These are phyloP conservation scores for Spongiforma sp. DNA, from an alignment of 1,284 basidiomycete genomes.

Conservation along the genomic window DNA sequence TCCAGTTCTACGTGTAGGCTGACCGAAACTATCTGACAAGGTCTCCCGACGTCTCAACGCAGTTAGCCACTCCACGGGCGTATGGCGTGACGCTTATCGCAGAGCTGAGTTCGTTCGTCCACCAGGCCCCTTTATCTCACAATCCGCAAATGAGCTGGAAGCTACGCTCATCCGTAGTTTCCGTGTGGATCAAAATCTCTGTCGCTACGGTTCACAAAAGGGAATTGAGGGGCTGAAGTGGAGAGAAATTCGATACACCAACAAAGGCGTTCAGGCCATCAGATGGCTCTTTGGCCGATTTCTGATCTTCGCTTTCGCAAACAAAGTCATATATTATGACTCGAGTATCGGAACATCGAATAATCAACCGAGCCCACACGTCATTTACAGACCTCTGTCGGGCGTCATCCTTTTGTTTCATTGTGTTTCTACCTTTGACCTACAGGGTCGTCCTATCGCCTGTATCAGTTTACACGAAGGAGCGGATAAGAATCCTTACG, in stretches of 20 bases:
- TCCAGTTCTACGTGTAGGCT: too few species aligned
- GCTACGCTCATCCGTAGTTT: constrained; percentile 11
- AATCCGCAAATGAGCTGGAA: constrained; percentile 22
- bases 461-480: constrained; percentile 21
- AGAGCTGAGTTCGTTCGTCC: constrained; percentile 19
- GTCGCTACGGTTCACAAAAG: background rate
- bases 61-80: constrained; percentile 3
- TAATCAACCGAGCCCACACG: constrained; percentile 9
- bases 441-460: constrained; percentile 20
- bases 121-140: constrained; percentile 23
- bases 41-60: constrained; percentile 23
- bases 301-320: constrained; percentile 18
- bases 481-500: background rate
- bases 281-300: constrained; percentile 23
- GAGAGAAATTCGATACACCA: constrained; percentile 15
- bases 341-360: constrained; percentile 15
- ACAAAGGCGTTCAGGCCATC: constrained; percentile 7
- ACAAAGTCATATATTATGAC: constrained; percentile 25
- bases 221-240: background rate
- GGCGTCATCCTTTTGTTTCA: constrained; percentile 10
- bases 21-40: too few species aligned
- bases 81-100: constrained; percentile 25
- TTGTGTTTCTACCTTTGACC: constrained; percentile 22
- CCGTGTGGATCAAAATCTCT: constrained; percentile 10
- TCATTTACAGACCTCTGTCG: constrained; percentile 24